Percentiles rank a stretch among this genome's conserved stretches.
phyloP scores from a whole-genome alignment of 441 rosid genomes.

The Populus tomentosa region DNA sequence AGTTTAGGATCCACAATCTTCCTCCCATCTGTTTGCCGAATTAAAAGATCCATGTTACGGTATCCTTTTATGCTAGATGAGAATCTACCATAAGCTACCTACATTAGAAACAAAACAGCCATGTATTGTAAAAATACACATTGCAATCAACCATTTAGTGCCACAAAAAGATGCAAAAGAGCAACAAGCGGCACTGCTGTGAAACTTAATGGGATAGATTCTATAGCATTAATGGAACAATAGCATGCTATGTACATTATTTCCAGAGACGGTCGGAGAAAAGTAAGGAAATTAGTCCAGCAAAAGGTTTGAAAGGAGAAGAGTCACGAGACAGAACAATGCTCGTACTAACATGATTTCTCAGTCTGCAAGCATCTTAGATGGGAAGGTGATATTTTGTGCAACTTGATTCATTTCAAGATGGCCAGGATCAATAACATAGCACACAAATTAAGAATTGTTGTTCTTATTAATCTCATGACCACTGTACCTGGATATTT shows the following conservation, averaged over 20 bases:
- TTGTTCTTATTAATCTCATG: background rate
- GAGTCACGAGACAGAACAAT: background rate
- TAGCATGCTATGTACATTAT: background rate
- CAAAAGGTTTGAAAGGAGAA: background rate
- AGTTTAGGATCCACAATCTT: constrained; percentile 62
- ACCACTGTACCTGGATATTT: constrained; percentile 50
- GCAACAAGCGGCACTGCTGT: background rate
- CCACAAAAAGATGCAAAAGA: background rate
- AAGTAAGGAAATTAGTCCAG: background rate
- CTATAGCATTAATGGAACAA: too few relatives aligned
- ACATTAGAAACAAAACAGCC: constrained; percentile 17
- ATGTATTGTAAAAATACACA: constrained; percentile 10
- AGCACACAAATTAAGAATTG: background rate
- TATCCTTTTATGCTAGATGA: constrained; percentile 43
- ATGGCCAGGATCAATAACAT: background rate
- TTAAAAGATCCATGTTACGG: constrained; percentile 61
- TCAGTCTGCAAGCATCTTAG: background rate
- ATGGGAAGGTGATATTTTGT: background rate
- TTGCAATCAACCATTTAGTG: constrained; percentile 6
- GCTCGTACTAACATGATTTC: background rate
- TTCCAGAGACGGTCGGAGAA: background rate
- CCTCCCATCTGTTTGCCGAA: constrained; percentile 67
- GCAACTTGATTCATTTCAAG: background rate
- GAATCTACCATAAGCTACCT: constrained; percentile 80
- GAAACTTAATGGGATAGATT: background rate